Conservation (phyloP, 2,329 filamentous ascomycete species). For the Hypomyces rosellus region DNA sequence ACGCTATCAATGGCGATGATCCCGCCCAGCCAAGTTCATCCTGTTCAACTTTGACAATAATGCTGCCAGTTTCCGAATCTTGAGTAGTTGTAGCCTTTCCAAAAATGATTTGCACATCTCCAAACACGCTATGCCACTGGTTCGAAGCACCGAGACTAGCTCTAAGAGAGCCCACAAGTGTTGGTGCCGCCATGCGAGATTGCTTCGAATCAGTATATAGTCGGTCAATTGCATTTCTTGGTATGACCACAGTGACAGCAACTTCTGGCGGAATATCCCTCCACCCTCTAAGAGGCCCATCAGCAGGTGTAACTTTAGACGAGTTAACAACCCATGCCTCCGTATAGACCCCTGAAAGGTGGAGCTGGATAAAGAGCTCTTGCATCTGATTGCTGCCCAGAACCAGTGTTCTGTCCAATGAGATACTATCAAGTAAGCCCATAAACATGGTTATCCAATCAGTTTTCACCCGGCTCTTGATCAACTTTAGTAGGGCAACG, state of each 20-base stretch:
- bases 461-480: constrained; percentile 28
- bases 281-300: constrained; percentile 31
- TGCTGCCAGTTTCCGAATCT: constrained; percentile 22
- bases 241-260: constrained; percentile 32
- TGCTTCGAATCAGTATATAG: constrained; percentile 18
- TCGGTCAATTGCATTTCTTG: constrained; percentile 21
- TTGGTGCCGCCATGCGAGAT: constrained; percentile 19
- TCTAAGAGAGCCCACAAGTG: constrained; percentile 25
- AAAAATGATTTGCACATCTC: constrained; percentile 36
- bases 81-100: constrained; percentile 24
- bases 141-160: constrained; percentile 16
- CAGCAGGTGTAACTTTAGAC: constrained; percentile 11
- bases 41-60: constrained; percentile 28
- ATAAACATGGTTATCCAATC: constrained; percentile 28
- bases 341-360: constrained; percentile 28
- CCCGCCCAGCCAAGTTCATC: constrained; percentile 33
- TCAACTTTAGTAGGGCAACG: constrained; percentile 30
- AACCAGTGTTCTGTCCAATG: constrained; percentile 22
- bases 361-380: constrained; percentile 31
- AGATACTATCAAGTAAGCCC: constrained; percentile 23
- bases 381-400: constrained; percentile 27
- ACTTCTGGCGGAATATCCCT: constrained; percentile 28
- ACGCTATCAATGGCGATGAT: constrained; percentile 32
- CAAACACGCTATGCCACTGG: constrained; percentile 31
- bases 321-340: constrained; percentile 24